These are phyloP conservation scores for Boletus reticulatus DNA, from an alignment of 768 basidiomycete species.

Conservation along the genomic window DNA sequence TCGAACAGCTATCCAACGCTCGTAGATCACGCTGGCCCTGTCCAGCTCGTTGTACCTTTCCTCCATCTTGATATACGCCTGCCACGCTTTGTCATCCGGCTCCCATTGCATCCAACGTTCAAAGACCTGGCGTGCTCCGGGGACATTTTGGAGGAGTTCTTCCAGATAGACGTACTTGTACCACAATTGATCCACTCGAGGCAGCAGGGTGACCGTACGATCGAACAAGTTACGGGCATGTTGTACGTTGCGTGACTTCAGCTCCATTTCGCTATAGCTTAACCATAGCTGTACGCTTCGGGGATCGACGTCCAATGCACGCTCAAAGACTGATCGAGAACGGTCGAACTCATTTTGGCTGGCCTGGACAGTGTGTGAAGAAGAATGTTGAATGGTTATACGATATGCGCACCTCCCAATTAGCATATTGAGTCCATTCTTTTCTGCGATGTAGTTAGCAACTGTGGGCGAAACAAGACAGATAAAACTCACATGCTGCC, in stretches of 20 bases:
- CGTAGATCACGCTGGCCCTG: slow-evolving; percentile 89
- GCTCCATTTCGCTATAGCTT: slow-evolving; percentile 94
- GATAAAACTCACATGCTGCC: slow-evolving; percentile 65
- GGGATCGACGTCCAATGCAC: slow-evolving; percentile 94
- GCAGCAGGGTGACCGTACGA: slow-evolving; percentile 93
- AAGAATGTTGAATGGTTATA: not conserved
- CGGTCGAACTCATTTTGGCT: slow-evolving; percentile 96
- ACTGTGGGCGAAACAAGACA: not conserved
- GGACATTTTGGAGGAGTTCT: slow-evolving; percentile 92
- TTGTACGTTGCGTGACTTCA: slow-evolving; percentile 96
- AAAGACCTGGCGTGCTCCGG: slow-evolving; percentile 95
- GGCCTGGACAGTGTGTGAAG: slow-evolving; percentile 47
- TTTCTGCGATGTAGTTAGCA: slow-evolving; percentile 46
- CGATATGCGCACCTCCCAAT: slow-evolving; percentile 66
- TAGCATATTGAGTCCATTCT: slow-evolving; percentile 85
- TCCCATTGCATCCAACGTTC: slow-evolving; percentile 99
- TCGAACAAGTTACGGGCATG: slow-evolving; percentile 97
- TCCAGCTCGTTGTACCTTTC: slow-evolving; percentile 90
- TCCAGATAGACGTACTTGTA: slow-evolving; percentile 99
- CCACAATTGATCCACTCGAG: slow-evolving; percentile 96
- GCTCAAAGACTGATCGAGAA: slow-evolving; percentile 93
- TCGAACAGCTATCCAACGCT: slow-evolving; percentile 78
- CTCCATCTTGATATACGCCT: slow-evolving; percentile 99
- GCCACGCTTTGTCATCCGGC: slow-evolving; percentile 99
- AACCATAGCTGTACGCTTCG: slow-evolving; percentile 91